Conservation (phyloP, 73 alveolate species). For the Paraurostyla sp. region DNA sequence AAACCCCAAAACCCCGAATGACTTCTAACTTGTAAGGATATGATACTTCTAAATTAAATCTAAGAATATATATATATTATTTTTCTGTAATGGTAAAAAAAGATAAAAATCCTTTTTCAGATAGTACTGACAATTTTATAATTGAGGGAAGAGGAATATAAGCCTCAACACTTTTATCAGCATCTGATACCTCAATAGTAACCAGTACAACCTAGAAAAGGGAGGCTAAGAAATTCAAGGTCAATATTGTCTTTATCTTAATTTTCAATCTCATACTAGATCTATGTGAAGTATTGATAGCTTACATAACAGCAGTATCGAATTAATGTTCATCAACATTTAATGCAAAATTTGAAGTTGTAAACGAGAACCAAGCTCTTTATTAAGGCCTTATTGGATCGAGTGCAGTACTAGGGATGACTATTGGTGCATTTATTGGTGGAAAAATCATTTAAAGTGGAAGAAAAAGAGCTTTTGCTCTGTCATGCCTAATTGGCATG, state of each 20-base stretch:
- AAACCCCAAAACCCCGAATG: no score
- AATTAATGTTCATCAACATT: conserved; percentile 8
- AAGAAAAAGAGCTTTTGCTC: neutral
- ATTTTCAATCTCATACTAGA: neutral
- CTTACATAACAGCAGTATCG: neutral
- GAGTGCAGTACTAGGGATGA: conserved; percentile 19
- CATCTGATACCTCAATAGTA: no score
- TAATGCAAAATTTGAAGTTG: neutral
- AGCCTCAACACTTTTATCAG: no score
- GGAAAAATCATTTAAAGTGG: conserved; percentile 9
- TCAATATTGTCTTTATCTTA: neutral
- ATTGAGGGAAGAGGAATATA: no score
- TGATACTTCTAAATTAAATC: no score
- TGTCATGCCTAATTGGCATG: neutral
- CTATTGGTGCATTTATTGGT: conserved; percentile 34
- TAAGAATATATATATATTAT: no score
- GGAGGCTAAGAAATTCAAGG: conserved; percentile 11
- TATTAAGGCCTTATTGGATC: conserved; percentile 26
- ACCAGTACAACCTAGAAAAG: no score
- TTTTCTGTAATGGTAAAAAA: no score
- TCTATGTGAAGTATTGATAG: neutral
- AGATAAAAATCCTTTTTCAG: no score
- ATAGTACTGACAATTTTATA: no score
- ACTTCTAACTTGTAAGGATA: no score
- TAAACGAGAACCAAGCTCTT: neutral